Base-by-base conservation (phyloP, 768 basidiomycete species). In the Kwoniella sp. region DNA sequence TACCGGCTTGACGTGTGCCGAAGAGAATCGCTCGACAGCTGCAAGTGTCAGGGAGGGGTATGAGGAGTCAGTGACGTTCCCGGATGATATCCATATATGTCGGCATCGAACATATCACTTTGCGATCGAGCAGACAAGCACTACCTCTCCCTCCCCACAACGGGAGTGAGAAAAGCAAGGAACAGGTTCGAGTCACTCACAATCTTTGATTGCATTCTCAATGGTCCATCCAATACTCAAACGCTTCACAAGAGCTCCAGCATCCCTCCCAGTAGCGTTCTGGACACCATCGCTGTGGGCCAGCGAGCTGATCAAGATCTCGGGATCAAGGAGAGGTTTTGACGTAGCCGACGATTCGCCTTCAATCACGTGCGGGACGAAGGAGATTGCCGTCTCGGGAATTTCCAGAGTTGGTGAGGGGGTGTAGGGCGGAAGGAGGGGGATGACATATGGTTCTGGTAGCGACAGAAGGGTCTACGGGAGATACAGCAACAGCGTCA, bases 141-240 rank as follows among this genome's bases (percentile, higher is more conserved):
- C n/a, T n/a, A n/a, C n/a, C n/a, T n/a, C n/a, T n/a, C n/a, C n/a
- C n/a, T n/a, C n/a, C n/a, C n/a, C n/a, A n/a, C n/a, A n/a, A n/a
- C n/a, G n/a, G n/a, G n/a, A n/a, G n/a, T n/a, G n/a, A n/a, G n/a
- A n/a, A 13, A 26, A 5, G 7, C 30, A 2, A n/a, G n/a, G n/a
- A n/a, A n/a, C n/a, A n/a, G 90, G 89, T 30, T 22, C 34, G 37
- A 28, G 8, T 58, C 7, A 69, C 61, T 59, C 81, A 93, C 93
- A 89, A 64, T 90, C 87, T 72, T 83, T 86, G 47, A 93, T 81
- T 28, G 92, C 92, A 12, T 83, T 81, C 60, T 92, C 87, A 8
- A 89, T 85, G 4, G 89, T 87, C 93, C 93, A 96, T 28, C 82
- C 81, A 3, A 76, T 73, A 4, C 84, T 84, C 29, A 92, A 82